Evolutionary conservation across 23 red algal species (phyloP), one percentile per base, ranked within the genome.

Genomic region (Gracilariopsis chorda): DNA sequence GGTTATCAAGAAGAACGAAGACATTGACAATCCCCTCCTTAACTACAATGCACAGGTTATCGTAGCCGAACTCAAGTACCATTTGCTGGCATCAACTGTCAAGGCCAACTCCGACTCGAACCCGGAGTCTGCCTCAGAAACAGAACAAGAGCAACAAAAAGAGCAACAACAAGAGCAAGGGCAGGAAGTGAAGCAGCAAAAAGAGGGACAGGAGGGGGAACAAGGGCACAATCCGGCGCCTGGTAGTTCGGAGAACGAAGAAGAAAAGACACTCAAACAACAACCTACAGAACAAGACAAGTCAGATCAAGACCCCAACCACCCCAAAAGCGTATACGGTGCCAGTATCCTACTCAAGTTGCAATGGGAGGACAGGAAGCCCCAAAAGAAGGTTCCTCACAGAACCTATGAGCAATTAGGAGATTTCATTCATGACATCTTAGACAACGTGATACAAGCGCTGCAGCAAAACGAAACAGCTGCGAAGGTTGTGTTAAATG

Each of bases 321-420:
- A 64, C 29, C 59, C 69, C 33, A 89, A 89, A 32, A 78, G 85
- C 20, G 51, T 63, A 3, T 89, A 89, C 33, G 85, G 85, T n/a
- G 45, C 85, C 40, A 89, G 85, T 76, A 89, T 89, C 39, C 16
- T 89, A 30, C 64, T 89, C 19, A 89, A 89, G 48, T 49, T 89
- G 37, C 85, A 89, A 63, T 89, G 85, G 85, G 72, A 89, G 51
- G 65, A 78, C 40, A 64, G 69, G 24, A 48, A 23, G 3, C 35
- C 58, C 17, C 85, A 89, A 41, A 89, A 89, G 51, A 58, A 78
- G 17, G 85, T 89, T 20, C 84, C 85, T 16, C 47, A 64, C 30
- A 77, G 51, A 63, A 76, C 65, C 43, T 89, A 89, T 34, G 70
- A 78, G 37, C 27, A 55, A 3, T 52, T 89, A 19, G 85, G 65